Conservation (phyloP, 2,329 filamentous ascomycete species). For the Aspergillus udagawae region DNA sequence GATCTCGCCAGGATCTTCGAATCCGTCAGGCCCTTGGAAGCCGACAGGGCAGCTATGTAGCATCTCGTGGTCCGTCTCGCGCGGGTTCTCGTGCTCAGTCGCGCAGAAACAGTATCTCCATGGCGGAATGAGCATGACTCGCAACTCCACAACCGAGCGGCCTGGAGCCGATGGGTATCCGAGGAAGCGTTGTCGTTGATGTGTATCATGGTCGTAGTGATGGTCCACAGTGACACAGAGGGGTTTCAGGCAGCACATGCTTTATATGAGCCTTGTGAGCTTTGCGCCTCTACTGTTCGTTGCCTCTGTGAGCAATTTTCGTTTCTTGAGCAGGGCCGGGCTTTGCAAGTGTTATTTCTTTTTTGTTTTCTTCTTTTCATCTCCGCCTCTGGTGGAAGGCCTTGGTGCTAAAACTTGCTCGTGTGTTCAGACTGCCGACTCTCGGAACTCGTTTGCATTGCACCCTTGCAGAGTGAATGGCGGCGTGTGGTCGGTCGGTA, state of each 20-base stretch:
- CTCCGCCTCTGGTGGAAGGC: background rate
- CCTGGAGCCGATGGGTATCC: background rate
- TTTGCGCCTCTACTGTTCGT: background rate
- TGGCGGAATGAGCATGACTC: constrained; percentile 4
- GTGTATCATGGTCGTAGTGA: background rate
- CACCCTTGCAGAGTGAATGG: background rate
- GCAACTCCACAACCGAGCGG: background rate
- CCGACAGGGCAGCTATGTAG: constrained; percentile 30
- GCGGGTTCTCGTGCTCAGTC: constrained; percentile 29
- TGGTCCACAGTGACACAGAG: background rate
- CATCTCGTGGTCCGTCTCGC: constrained; percentile 29
- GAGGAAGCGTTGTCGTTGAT: background rate
- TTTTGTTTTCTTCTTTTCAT: background rate
- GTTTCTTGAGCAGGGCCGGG: background rate
- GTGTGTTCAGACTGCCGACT: background rate
- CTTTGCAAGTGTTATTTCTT: background rate
- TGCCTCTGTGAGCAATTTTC: background rate
- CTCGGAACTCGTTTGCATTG: background rate
- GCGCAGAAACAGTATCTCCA: constrained; percentile 23
- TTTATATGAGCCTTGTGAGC: background rate
- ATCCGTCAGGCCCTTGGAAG: constrained; percentile 34
- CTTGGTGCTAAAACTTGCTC: background rate
- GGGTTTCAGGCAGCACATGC: background rate
- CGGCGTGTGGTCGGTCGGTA: background rate
- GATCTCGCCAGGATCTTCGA: constrained; percentile 36